Base-by-base conservation (phyloP, 352 stramenopile species). In the Globisporangium orthogonon region DNA sequence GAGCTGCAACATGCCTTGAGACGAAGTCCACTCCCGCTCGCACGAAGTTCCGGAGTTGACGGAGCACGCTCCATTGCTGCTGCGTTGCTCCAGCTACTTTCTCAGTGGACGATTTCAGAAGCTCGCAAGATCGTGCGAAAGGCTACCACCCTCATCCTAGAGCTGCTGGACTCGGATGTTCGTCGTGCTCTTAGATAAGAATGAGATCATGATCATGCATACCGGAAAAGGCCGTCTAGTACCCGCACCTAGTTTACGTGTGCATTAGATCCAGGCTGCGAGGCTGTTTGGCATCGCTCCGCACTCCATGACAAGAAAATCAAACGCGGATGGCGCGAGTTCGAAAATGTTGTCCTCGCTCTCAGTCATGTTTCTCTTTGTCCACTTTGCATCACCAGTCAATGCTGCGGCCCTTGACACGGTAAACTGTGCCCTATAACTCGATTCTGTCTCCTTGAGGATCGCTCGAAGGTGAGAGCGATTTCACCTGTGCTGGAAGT, bases 11-110 rank as follows among this genome's bases (percentile, higher is more conserved):
- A 23, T 23, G 23, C 23, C 23, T 23, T 11, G 63, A 45, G 14
- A 72, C 45, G 52, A 66, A 76, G 54, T 74, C 66, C 3, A 72
- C 46, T 0, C 56, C 54, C 31, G 63, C 30, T 37, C 54, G 45
- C 23, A 30, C 52, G 17, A 53, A 50, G 17, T 29, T 56, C 28
- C 46, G 0, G 33, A 2, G 4, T 52, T 56, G 17, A 56, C 63
- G 31, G 55, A 66, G 48, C 65, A 74, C 44, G 52, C 50, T n/a
- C 60, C 47, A 2, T 53, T 55, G 7, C 39, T 55, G 30, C 56
- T 70, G 43, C 56, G 40, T 1, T 9, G 13, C 29, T 18, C 11
- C 7, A 17, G 44, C 49, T 46, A 43, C 60, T 18, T 11, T 31
- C 45, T 44, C 61, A 37, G 46, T 60, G 50, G 52, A 10, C 55